Evolutionary conservation across 352 stramenopile species (phyloP).

Genomic region (Phytophthora boehmeriae): DNA sequence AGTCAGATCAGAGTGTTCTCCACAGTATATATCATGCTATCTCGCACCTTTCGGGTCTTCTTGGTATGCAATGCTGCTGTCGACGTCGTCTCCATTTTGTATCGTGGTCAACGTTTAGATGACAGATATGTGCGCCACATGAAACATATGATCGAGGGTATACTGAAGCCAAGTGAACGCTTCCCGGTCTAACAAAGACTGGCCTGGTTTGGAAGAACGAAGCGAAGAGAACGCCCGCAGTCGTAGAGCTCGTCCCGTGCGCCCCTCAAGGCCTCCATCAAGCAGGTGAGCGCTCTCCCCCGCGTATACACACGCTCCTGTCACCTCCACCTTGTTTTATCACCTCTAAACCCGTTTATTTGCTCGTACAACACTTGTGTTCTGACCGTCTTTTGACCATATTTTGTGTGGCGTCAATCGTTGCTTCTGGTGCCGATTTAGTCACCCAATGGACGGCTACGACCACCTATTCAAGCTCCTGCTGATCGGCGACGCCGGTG

Average conservation of each 20-base stretch:
- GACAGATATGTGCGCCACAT: background rate
- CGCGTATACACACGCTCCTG: background rate
- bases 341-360: background rate
- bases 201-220: slow-evolving; percentile 21
- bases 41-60: slow-evolving; percentile 42
- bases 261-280: background rate
- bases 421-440: slow-evolving; percentile 5
- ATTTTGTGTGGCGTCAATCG: slow-evolving; percentile 8
- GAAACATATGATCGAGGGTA: background rate
- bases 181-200: slow-evolving; percentile 35
- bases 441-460: slow-evolving; percentile 82
- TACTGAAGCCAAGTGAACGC: slow-evolving; percentile 6
- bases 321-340: background rate
- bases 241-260: slow-evolving; percentile 12
- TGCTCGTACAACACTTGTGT: background rate
- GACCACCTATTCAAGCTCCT: slow-evolving; percentile 99
- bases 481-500: slow-evolving; percentile 97
- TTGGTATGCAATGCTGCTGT: slow-evolving; percentile 46
- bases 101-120: background rate
- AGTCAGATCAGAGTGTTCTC: background rate
- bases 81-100: slow-evolving; percentile 19
- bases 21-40: background rate
- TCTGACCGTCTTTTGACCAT: slow-evolving; percentile 15
- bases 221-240: slow-evolving; percentile 28
- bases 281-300: slow-evolving; percentile 19